Evolutionary conservation across 768 basidiomycete genomes (phyloP).

Genomic region (Russula lepida): DNA sequence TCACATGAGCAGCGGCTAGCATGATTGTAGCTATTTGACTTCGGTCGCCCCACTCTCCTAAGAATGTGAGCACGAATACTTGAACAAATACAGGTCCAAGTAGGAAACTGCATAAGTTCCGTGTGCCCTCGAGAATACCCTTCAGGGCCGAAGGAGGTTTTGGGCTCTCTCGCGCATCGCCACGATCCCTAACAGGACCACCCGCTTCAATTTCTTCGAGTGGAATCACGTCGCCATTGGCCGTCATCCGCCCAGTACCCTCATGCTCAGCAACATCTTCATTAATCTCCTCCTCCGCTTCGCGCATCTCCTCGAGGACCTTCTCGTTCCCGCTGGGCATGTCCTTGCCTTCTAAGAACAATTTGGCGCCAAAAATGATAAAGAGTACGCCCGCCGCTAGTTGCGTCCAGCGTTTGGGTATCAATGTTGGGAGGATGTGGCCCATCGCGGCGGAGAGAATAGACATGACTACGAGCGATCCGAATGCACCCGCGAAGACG

Average conservation of each 20-base stretch:
- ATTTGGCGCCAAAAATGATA: constrained; percentile 81
- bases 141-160: constrained; percentile 19
- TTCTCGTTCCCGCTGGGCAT: constrained; percentile 77
- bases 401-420: constrained; percentile 54
- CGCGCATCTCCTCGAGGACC: constrained; percentile 89
- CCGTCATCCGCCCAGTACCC: constrained; percentile 30
- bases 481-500: constrained; percentile 86
- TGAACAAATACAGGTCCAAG: constrained; percentile 94
- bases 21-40: constrained; percentile 98
- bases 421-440: constrained; percentile 74
- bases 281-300: constrained; percentile 93
- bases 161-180: constrained; percentile 17
- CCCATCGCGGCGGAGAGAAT: constrained; percentile 91
- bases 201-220: constrained; percentile 77
- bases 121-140: constrained; percentile 48
- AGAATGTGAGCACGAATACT: constrained; percentile 87
- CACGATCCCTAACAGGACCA: constrained; percentile 14
- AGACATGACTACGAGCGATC: constrained; percentile 87
- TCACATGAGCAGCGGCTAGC: constrained; percentile 87
- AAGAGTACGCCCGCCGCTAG: constrained; percentile 70
- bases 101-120: constrained; percentile 76
- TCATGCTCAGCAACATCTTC: constrained; percentile 57
- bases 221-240: constrained; percentile 42
- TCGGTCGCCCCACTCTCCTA: constrained; percentile 99
- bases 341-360: constrained; percentile 74